Percentiles rank a stretch among this genome's conserved stretches.
Evolutionary conservation across 805 yeast genomes (phyloP).

Genomic region (Ogataea minuta): DNA sequence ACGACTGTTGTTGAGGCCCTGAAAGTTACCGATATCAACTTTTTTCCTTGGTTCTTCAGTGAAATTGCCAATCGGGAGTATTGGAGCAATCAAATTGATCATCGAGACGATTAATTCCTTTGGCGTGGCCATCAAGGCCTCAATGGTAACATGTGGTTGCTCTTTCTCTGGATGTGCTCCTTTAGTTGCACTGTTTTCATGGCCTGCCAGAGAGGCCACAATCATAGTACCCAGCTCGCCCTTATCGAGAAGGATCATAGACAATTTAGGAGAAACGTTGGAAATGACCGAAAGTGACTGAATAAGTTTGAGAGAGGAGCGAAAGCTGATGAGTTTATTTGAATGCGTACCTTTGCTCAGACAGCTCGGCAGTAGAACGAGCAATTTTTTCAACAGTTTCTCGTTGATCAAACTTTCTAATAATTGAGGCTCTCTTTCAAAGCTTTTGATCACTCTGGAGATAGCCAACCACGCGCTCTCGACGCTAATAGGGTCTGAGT

Average conservation of each 20-base stretch:
- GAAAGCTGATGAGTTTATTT: constrained; percentile 31
- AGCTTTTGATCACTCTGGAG: constrained; percentile 53
- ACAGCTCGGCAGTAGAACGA: constrained; percentile 29
- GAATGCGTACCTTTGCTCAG: constrained; percentile 28
- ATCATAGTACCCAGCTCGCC: constrained; percentile 49
- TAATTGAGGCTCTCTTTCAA: constrained; percentile 40
- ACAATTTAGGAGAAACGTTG: constrained; percentile 40
- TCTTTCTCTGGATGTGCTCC: neutral
- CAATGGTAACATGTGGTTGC: constrained; percentile 45
- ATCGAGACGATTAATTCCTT: constrained; percentile 58
- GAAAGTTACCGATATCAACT: constrained; percentile 32
- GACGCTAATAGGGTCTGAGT: constrained; percentile 56
- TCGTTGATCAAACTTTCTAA: constrained; percentile 44
- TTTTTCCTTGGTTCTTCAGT: constrained; percentile 5
- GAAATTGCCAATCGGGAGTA: constrained; percentile 48
- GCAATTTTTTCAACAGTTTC: constrained; percentile 35
- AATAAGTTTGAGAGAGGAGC: constrained; percentile 41
- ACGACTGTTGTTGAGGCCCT: constrained; percentile 28
- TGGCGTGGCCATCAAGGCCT: constrained; percentile 71
- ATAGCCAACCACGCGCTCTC: constrained; percentile 68
- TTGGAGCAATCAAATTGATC: constrained; percentile 51
- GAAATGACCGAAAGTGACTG: constrained; percentile 47
- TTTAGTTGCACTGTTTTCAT: constrained; percentile 36
- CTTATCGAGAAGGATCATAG: constrained; percentile 45
- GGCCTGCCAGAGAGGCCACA: constrained; percentile 48